Base-by-base conservation (phyloP, 305 asterid genomes). In the Striga hermonthica region DNA sequence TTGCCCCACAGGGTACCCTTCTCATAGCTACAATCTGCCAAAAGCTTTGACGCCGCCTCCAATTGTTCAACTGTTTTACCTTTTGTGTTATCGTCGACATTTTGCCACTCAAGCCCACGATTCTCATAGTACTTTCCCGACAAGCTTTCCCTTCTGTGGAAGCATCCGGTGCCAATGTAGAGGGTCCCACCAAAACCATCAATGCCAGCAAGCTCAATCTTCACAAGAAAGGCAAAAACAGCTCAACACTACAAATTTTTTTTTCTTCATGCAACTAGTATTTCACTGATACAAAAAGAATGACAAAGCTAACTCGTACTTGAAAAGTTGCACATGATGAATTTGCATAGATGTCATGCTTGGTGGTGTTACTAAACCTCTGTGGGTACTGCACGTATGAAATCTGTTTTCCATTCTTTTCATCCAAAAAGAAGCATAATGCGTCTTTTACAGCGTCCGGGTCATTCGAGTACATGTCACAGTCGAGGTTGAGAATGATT, bases 391-490 rank as follows among this genome's bases (percentile, higher is more conserved):
- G 95, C 53, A 88, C 89, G 22, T 74, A 91, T 3, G 84, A 66
- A 5, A 75, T 75, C 37, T 57, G 66, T 0, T 82, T 55, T 6
- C 96, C 97, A 66, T 69, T 72, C 6, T 72, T 72, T 57, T 83
- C 83, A 15, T 88, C 98, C 75, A 91, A 63, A 58, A 88, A 88
- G 80, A 92, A 92, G 79, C 98, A 89, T 34, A 87, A 4, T 14
- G 95, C 82, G 34, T 89, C 91, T 2, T 60, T 57, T 39, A 89
- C 15, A 72, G 91, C 72, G 70, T 83, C 80, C 3, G 96, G 82
- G 76, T 92, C 90, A 5, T 87, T 85, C 3, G 85, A 77, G 70
- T 87, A 89, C 98, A 86, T 92, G 65, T 92, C 98, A 50, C 98
- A 92, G 75, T 92, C 98, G 60, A 92, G 67, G 31, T 87, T 87